These are phyloP conservation scores for Apophysomyces trapeziformis DNA, from an alignment of 371 early-diverging fungal genomes.

Conservation along the genomic window DNA sequence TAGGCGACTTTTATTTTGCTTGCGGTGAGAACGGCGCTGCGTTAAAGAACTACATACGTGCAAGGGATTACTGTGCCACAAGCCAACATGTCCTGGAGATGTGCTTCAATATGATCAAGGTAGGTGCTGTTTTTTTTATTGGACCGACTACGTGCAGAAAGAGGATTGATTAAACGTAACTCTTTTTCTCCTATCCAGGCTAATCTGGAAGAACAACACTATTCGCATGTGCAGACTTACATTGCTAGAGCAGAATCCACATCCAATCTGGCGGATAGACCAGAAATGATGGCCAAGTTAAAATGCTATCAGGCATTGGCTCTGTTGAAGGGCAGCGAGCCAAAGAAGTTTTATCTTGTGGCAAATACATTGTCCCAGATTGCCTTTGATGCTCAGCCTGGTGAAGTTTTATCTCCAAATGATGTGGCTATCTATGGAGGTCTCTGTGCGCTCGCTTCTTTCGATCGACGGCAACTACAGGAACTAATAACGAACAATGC, in stretches of 20 bases:
- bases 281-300: slow-evolving; percentile 61
- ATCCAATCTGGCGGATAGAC: slow-evolving; percentile 67
- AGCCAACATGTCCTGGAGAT: slow-evolving; percentile 77
- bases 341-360: slow-evolving; percentile 60
- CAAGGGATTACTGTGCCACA: slow-evolving; percentile 80
- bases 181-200: slow-evolving; percentile 45
- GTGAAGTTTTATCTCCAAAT: slow-evolving; percentile 71
- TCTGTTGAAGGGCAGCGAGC: slow-evolving; percentile 43
- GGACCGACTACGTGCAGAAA: not conserved
- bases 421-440: slow-evolving; percentile 87
- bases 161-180: not conserved
- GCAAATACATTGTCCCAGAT: slow-evolving; percentile 72
- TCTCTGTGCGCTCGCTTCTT: slow-evolving; percentile 81
- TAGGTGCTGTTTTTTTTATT: not conserved
- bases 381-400: slow-evolving; percentile 56
- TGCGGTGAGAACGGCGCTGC: slow-evolving; percentile 75
- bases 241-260: slow-evolving; percentile 76
- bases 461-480: slow-evolving; percentile 74
- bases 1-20: slow-evolving; percentile 76
- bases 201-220: slow-evolving; percentile 70
- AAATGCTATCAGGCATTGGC: slow-evolving; percentile 72
- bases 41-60: slow-evolving; percentile 68
- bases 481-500: slow-evolving; percentile 70
- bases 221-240: slow-evolving; percentile 72
- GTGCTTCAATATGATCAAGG: slow-evolving; percentile 74